A percentile compares a stretch with the other conserved stretches of the same genome.
Evolutionary conservation across 1,284 basidiomycete species (phyloP).

Genomic region (Ganoderma sinense): DNA sequence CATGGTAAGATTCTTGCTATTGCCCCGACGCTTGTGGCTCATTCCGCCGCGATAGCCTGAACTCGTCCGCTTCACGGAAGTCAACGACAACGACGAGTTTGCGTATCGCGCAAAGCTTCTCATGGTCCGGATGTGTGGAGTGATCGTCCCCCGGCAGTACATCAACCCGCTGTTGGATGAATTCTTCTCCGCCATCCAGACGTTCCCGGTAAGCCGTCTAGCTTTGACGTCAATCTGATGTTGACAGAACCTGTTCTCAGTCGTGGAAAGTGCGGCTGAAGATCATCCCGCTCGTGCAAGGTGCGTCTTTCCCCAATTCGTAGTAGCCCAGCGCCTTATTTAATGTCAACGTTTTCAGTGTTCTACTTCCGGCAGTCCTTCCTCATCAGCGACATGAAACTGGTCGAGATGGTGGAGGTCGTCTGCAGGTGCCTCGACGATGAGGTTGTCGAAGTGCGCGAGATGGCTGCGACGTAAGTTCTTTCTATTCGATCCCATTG

Average conservation of each 20-base stretch:
- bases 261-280: constrained; percentile 79
- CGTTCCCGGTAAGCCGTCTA: constrained; percentile 59
- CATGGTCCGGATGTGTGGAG: constrained; percentile 78
- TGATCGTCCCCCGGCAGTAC: constrained; percentile 65
- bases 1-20: constrained; percentile 56
- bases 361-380: constrained; percentile 81
- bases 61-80: constrained; percentile 78
- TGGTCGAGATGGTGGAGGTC: constrained; percentile 75
- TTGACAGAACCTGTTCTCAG: constrained; percentile 41
- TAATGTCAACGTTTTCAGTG: constrained; percentile 47
- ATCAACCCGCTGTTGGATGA: constrained; percentile 66
- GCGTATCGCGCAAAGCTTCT: constrained; percentile 63
- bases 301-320: constrained; percentile 38
- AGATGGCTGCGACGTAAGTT: constrained; percentile 77
- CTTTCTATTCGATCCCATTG: too few relatives aligned
- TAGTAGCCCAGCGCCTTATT: neutral
- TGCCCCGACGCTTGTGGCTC: neutral
- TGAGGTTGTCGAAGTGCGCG: constrained; percentile 77
- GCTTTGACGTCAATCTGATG: neutral
- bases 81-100: constrained; percentile 78
- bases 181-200: constrained; percentile 72
- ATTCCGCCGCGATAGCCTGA: constrained; percentile 57
- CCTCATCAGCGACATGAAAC: constrained; percentile 65
- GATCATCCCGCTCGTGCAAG: constrained; percentile 80
- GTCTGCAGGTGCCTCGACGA: constrained; percentile 77